Evolutionary conservation across 2,329 filamentous ascomycete species (phyloP).

Genomic region (Diaporthe ilicicola): DNA sequence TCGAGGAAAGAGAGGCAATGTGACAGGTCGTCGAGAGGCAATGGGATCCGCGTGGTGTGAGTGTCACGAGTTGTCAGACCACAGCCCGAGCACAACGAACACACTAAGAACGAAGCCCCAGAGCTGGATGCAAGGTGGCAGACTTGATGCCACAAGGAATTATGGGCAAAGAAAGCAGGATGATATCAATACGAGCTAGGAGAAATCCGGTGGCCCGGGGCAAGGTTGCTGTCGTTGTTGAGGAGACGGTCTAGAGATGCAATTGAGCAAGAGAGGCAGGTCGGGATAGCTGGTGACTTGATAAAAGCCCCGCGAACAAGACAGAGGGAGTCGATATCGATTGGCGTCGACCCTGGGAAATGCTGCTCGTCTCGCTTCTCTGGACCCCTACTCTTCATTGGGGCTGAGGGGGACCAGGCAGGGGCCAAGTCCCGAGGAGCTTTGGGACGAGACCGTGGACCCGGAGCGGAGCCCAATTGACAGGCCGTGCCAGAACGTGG

Average conservation of each 20-base stretch:
- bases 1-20: background rate
- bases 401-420: constrained; percentile 25
- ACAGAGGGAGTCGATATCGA: constrained; percentile 28
- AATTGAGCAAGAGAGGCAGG: constrained; percentile 24
- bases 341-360: constrained; percentile 30
- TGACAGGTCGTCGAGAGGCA: constrained; percentile 3
- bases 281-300: constrained; percentile 32
- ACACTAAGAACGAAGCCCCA: background rate
- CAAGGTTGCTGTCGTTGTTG: background rate
- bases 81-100: background rate
- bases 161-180: background rate
- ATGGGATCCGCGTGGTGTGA: background rate
- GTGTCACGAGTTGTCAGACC: background rate
- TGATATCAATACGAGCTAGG: background rate
- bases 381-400: constrained; percentile 30
- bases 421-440: constrained; percentile 24
- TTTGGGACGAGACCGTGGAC: constrained; percentile 20
- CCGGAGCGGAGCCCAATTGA: constrained; percentile 28
- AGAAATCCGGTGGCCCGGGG: background rate
- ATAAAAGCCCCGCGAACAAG: constrained; percentile 30
- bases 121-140: background rate
- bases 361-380: constrained; percentile 30
- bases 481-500: constrained; percentile 25
- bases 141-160: background rate
- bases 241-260: background rate